phyloP scores from a whole-genome alignment of 2,329 filamentous ascomycete genomes.

The Fusarium graminum region DNA sequence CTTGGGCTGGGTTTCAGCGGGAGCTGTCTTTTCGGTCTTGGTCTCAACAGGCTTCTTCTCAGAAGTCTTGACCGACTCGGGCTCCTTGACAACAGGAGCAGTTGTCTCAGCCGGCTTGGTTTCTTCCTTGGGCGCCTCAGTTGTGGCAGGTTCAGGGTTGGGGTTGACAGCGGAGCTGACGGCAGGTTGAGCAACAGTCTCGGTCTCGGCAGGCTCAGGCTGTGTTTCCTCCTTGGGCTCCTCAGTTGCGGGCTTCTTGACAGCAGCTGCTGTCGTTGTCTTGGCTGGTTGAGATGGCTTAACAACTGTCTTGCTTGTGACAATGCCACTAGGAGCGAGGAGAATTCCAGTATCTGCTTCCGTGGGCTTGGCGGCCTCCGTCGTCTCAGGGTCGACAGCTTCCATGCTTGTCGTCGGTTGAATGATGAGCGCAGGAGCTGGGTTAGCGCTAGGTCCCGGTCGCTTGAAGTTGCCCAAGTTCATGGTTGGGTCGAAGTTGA shows the following conservation, averaged over 20 bases:
- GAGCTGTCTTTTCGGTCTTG: constrained; percentile 9
- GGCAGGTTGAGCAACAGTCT: constrained; percentile 4
- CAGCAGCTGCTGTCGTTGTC: constrained; percentile 22
- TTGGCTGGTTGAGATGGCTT: constrained; percentile 18
- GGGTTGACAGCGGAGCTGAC: constrained; percentile 15
- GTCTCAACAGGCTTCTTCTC: constrained; percentile 32
- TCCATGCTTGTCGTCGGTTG: constrained; percentile 40
- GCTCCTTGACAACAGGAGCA: constrained; percentile 20
- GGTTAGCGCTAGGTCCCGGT: constrained; percentile 34
- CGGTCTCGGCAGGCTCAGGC: constrained; percentile 9
- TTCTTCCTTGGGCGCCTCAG: constrained; percentile 31
- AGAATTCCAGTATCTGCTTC: constrained; percentile 47
- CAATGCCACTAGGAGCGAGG: constrained; percentile 45
- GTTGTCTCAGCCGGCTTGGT: constrained; percentile 26
- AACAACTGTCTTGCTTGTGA: constrained; percentile 38
- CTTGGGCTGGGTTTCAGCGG: constrained; percentile 12
- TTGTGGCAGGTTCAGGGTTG: constrained; percentile 20
- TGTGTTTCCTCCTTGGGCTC: constrained; percentile 20
- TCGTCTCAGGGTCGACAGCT: constrained; percentile 28
- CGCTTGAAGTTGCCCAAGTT: constrained; percentile 25
- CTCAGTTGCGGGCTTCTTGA: constrained; percentile 18
- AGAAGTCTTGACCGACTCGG: constrained; percentile 14
- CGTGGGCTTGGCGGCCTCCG: constrained; percentile 14
- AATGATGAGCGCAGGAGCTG: constrained; percentile 35
- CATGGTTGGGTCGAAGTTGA: constrained; percentile 34